Conservation (phyloP, 2,329 filamentous ascomycete genomes). For the Neofusicoccum umdonicola region DNA sequence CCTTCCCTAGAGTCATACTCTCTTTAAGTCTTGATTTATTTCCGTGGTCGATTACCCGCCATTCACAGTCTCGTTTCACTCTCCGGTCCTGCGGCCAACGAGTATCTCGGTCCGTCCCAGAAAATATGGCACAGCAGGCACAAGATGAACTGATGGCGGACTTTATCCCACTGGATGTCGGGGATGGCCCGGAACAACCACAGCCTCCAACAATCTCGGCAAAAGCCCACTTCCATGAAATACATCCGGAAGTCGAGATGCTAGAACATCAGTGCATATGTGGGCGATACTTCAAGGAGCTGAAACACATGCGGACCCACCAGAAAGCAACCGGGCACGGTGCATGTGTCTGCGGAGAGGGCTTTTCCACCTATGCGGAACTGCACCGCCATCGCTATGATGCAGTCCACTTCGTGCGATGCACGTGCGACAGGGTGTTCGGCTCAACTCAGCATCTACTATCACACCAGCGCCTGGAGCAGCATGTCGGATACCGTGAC, state of each 20-base stretch:
- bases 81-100: not conserved
- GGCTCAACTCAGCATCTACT: slow-evolving; percentile 13
- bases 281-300: slow-evolving; percentile 14
- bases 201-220: not conserved
- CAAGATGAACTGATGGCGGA: slow-evolving; percentile 13
- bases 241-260: slow-evolving; percentile 12
- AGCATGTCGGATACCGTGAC: slow-evolving; percentile 12
- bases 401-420: slow-evolving; percentile 6
- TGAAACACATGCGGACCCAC: slow-evolving; percentile 3
- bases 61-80: not conserved
- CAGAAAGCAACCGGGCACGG: slow-evolving; percentile 16
- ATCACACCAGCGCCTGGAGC: slow-evolving; percentile 16
- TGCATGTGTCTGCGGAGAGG: slow-evolving; percentile 15
- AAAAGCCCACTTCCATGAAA: slow-evolving; percentile 8
- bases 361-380: slow-evolving; percentile 10
- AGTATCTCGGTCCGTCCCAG: too few species aligned
- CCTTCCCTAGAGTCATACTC: not conserved
- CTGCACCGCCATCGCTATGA: slow-evolving; percentile 14
- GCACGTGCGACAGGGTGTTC: slow-evolving; percentile 9
- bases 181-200: not conserved
- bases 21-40: not conserved
- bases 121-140: not conserved
- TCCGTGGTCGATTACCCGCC: not conserved
- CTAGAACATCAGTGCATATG: slow-evolving; percentile 11
- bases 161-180: slow-evolving; percentile 9